Percentiles rank a stretch among this genome's conserved stretches.
Evolutionary conservation across 2,329 filamentous ascomycete genomes (phyloP).

Genomic region (Colletotrichum brevisporum): DNA sequence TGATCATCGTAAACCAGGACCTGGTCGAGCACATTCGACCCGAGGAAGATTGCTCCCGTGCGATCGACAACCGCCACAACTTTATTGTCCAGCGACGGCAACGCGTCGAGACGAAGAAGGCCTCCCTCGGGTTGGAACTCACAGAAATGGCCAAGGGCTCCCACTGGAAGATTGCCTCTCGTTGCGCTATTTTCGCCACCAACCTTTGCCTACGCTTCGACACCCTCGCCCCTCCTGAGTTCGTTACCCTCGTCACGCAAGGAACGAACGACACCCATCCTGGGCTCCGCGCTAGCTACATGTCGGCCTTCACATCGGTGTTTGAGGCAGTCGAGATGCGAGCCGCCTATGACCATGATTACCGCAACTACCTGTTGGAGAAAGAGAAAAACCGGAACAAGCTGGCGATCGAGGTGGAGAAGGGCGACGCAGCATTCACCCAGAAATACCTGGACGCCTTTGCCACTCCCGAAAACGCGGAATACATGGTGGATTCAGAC

Average conservation of each 20-base stretch:
- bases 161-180: conserved; percentile 96
- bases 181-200: conserved; percentile 90
- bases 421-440: conserved; percentile 85
- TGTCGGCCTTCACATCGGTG: conserved; percentile 80
- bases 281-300: conserved; percentile 84
- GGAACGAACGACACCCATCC: conserved; percentile 94
- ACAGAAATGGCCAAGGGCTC: conserved; percentile 82
- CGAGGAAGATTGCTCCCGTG: conserved; percentile 70
- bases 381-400: conserved; percentile 84
- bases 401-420: conserved; percentile 78
- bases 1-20: conserved; percentile 83
- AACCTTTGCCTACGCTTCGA: conserved; percentile 95
- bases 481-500: conserved; percentile 93
- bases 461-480: conserved; percentile 76
- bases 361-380: conserved; percentile 87
- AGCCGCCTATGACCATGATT: conserved; percentile 87
- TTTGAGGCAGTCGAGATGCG: conserved; percentile 92
- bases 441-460: conserved; percentile 84
- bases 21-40: conserved; percentile 82
- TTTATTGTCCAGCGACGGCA: conserved; percentile 82
- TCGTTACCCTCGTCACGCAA: conserved; percentile 85
- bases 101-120: conserved; percentile 87
- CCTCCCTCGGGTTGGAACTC: conserved; percentile 83
- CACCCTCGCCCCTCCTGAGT: conserved; percentile 82
- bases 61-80: conserved; percentile 77